Percentiles rank a stretch among this genome's conserved stretches.
phyloP scores from a whole-genome alignment of 2,329 filamentous ascomycete species.

The Aureobasidium musti region DNA sequence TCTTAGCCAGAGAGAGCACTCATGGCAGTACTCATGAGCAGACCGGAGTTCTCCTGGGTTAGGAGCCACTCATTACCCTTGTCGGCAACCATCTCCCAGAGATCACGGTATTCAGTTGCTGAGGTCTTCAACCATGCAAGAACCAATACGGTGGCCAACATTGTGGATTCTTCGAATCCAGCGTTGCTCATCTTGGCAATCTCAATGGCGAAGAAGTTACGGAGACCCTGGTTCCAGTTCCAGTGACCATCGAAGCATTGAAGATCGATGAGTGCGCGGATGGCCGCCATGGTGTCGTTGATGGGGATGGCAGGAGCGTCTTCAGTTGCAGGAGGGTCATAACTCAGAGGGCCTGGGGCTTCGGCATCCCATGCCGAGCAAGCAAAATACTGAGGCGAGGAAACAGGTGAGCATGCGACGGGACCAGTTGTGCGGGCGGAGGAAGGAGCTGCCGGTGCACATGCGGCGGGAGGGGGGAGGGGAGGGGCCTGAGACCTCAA shows the following conservation, averaged over 20 bases:
- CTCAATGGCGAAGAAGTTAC: constrained; percentile 34
- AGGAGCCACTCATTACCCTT: constrained; percentile 60
- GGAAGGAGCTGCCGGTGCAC: neutral
- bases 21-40: neutral
- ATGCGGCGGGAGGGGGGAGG: neutral
- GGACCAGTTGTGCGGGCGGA: neutral
- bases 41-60: neutral
- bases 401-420: neutral
- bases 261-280: constrained; percentile 54
- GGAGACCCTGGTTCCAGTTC: constrained; percentile 42
- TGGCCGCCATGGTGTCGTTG: constrained; percentile 31
- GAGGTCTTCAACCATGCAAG: constrained; percentile 54
- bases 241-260: constrained; percentile 62
- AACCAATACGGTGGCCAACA: constrained; percentile 47
- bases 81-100: constrained; percentile 65
- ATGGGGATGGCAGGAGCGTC: neutral
- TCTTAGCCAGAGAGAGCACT: neutral
- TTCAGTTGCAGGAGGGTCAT: neutral
- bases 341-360: neutral
- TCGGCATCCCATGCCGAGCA: too few species aligned
- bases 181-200: constrained; percentile 21
- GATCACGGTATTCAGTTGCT: constrained; percentile 51
- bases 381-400: too few species aligned
- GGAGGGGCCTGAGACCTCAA: neutral
- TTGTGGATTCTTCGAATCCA: constrained; percentile 29